Evolutionary conservation across 345 rosid species (phyloP).

Genomic region (Gossypium thurberi): DNA sequence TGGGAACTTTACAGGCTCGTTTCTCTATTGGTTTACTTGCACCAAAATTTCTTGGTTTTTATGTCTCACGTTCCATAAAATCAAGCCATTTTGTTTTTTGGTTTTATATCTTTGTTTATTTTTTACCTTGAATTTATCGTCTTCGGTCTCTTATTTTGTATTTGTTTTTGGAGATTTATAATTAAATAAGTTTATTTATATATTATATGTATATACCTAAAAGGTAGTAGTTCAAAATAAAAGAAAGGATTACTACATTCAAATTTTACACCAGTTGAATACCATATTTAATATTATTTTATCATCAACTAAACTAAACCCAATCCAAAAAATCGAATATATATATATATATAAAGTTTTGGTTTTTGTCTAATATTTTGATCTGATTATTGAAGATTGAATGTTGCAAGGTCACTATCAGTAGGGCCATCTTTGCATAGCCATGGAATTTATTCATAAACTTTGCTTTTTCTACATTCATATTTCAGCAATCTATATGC

Average conservation of each 20-base stretch:
- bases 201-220: not conserved
- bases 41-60: not conserved
- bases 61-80: not conserved
- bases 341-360: too few relatives aligned
- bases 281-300: too few relatives aligned
- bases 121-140: not conserved
- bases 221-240: too few relatives aligned
- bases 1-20: not conserved
- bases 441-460: slow-evolving; percentile 7
- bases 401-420: slow-evolving; percentile 2
- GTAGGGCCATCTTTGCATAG: not conserved
- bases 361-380: not conserved
- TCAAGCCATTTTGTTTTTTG: not conserved
- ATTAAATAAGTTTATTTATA: not conserved
- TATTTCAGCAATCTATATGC: not conserved
- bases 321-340: too few relatives aligned
- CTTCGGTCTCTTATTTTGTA: not conserved
- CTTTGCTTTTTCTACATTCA: not conserved
- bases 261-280: too few relatives aligned
- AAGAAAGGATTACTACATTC: too few relatives aligned
- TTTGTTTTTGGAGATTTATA: not conserved
- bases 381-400: not conserved
- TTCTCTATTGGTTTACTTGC: not conserved
- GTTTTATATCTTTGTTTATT: not conserved
- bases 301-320: too few relatives aligned